Evolutionary conservation across 371 early-diverging fungal species (phyloP), one percentile per base, ranked within the genome.

Genomic region (Zancudomyces culisetae): DNA sequence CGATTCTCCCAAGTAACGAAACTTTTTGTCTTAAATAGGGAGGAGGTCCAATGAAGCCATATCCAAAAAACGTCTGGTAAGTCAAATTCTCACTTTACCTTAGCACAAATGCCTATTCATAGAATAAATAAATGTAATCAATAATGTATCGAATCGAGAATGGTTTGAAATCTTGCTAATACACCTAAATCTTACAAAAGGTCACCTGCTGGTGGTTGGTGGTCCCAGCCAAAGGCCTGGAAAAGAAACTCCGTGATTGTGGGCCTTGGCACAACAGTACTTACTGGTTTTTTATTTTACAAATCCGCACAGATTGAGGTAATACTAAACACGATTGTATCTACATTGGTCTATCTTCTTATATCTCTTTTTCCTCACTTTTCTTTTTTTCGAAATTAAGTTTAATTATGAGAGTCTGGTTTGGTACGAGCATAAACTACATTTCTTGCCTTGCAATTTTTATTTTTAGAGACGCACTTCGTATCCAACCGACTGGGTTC

Each of bases 161-260:
- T n/a, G n/a, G n/a, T n/a, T n/a, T n/a, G n/a, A n/a, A n/a, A n/a
- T n/a, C n/a, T n/a, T n/a, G n/a, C n/a, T n/a, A 8, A 55, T 49
- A n/a, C 45, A 26, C 15, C 48, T 28, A 27, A 23, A 35, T 19
- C 22, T 27, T 26, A 45, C 28, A 12, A 45, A 12, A 78, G 73
- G 74, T 75, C 83, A 40, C 83, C 81, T 58, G 57, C 82, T 42
- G 89, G 91, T 62, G 91, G 88, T 47, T 90, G 89, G 89, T 87
- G 86, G 85, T 70, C 83, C 3, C 75, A 77, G 62, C 89, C 91
- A 43, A 80, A 80, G 61, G 70, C 74, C 63, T 80, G 79, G 77
- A 79, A 80, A 63, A 60, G 79, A 54, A 90, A 90, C 78, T 78
- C 85, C 2, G 61, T 73, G 42, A 71, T 88, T 52, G 79, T 78